Evolutionary conservation across 2,329 filamentous ascomycete genomes (phyloP).

Genomic region (Sporothrix schenckii): DNA sequence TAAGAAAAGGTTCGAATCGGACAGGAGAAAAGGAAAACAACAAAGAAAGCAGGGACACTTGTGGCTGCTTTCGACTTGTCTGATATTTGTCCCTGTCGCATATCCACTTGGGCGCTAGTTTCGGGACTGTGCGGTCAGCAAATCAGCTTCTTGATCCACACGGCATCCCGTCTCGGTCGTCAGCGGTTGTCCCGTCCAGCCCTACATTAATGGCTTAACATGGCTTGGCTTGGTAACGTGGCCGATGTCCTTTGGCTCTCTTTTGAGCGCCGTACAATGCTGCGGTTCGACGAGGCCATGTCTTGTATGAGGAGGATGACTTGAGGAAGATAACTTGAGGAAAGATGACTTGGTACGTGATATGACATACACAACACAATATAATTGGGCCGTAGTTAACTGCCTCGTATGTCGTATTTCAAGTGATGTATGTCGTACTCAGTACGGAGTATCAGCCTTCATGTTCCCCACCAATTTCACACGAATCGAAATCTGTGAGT

Average conservation of each 20-base stretch:
- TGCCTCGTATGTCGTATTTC: not conserved
- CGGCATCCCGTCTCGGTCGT: slow-evolving; percentile 16
- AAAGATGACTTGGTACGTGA: not conserved
- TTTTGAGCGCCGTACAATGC: too few relatives aligned
- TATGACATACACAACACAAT: not conserved
- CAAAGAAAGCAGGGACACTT: not conserved
- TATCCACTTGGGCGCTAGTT: not conserved
- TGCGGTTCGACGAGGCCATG: too few relatives aligned
- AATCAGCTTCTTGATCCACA: not conserved
- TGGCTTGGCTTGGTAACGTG: too few relatives aligned
- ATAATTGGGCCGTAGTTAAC: not conserved
- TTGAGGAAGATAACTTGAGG: not conserved
- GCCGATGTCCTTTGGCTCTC: too few relatives aligned
- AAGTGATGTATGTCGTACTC: too few relatives aligned
- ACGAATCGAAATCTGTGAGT: not conserved
- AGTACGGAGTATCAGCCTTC: not conserved
- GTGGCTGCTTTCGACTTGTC: not conserved
- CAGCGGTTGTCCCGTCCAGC: slow-evolving; percentile 24
- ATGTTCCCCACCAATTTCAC: not conserved
- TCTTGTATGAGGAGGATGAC: not conserved
- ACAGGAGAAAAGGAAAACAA: not conserved
- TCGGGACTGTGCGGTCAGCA: not conserved
- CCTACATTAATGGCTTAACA: not conserved
- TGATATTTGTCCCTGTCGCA: not conserved
- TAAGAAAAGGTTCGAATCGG: not conserved